Evolutionary conservation across 768 basidiomycete genomes (phyloP).

Genomic region (Saitozyma sp.): DNA sequence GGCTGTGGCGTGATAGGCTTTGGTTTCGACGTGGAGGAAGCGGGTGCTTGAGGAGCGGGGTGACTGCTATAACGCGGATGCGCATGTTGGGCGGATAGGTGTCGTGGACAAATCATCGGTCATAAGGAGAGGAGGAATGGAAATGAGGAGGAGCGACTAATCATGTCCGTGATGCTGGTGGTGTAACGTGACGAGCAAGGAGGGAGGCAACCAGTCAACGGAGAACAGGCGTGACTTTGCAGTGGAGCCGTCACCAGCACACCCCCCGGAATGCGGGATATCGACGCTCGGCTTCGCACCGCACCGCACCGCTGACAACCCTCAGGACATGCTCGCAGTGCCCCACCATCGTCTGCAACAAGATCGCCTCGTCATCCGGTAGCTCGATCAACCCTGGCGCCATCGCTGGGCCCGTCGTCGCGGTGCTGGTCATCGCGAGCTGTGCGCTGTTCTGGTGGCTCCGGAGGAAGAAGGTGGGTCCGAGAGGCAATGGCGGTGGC

Average conservation of each 20-base stretch:
- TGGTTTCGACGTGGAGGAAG: background rate
- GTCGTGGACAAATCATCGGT: too few species aligned
- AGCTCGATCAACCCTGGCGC: slow-evolving; percentile 45
- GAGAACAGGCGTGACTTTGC: too few species aligned
- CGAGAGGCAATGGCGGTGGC: background rate
- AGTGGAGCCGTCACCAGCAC: too few species aligned
- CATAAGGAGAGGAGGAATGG: background rate
- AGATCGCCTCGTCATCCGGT: slow-evolving; percentile 15
- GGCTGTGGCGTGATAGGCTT: background rate
- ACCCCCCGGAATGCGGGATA: too few species aligned
- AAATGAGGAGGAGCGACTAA: too few species aligned
- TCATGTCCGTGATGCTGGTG: too few species aligned
- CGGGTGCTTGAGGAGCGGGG: background rate
- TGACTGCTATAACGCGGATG: background rate
- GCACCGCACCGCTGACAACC: background rate
- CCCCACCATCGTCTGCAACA: slow-evolving; percentile 45
- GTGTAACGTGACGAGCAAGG: too few species aligned
- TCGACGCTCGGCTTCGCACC: too few species aligned
- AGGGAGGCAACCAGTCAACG: too few species aligned
- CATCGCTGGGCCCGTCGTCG: slow-evolving; percentile 50
- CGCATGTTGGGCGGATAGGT: too few species aligned
- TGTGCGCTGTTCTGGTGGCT: slow-evolving; percentile 48
- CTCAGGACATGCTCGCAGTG: slow-evolving; percentile 49
- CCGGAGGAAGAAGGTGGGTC: slow-evolving; percentile 44
- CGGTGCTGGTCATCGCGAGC: slow-evolving; percentile 49